These are phyloP conservation scores for Venturia aucupariae DNA, from an alignment of 2,329 filamentous ascomycete genomes.

Conservation along the genomic window DNA sequence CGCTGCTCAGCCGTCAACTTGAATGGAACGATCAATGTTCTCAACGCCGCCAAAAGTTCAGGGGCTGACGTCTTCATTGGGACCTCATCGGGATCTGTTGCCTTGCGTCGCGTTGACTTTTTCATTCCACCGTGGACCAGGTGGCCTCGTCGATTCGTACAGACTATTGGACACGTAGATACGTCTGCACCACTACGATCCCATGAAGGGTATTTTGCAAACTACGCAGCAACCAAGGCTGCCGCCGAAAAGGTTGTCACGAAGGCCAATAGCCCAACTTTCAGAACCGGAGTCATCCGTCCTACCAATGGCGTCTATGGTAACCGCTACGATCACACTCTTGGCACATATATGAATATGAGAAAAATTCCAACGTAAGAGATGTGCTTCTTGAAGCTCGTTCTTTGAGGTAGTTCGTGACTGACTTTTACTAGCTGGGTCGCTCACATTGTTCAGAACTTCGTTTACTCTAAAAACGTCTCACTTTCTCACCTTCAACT, in stretches of 20 bases:
- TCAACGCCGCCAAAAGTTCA: conserved; percentile 37
- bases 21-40: conserved; percentile 40
- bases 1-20: conserved; percentile 43
- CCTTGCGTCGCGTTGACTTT: conserved; percentile 33
- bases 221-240: conserved; percentile 45
- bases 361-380: conserved; percentile 12
- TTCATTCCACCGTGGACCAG: conserved; percentile 37
- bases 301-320: conserved; percentile 48
- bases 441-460: conserved; percentile 39
- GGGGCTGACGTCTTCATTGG: conserved; percentile 44
- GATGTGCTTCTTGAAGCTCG: neutral
- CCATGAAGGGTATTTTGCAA: conserved; percentile 34
- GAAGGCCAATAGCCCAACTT: conserved; percentile 31
- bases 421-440: conserved; percentile 34
- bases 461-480: conserved; percentile 43
- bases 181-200: conserved; percentile 27
- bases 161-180: conserved; percentile 34
- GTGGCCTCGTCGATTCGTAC: conserved; percentile 33
- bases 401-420: conserved; percentile 31
- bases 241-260: conserved; percentile 44
- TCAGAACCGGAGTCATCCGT: conserved; percentile 46
- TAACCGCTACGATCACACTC: conserved; percentile 32
- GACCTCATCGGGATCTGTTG: conserved; percentile 44
- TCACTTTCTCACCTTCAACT: conserved; percentile 45
- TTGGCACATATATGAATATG: conserved; percentile 6